Conservation (phyloP, 257 asterid species). For the Galeopsis tetrahit region DNA sequence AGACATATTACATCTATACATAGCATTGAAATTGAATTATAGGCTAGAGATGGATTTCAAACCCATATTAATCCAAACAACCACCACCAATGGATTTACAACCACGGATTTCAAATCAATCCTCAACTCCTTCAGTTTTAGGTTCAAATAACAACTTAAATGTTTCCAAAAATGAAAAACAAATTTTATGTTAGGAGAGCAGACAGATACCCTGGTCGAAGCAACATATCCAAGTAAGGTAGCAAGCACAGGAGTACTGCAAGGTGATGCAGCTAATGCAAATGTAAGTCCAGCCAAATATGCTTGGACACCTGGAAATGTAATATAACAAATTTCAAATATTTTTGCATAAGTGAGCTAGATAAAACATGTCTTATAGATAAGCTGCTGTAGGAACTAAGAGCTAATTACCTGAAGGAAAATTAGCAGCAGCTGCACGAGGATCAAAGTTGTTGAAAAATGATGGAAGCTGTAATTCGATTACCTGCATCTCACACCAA, state of each 20-base stretch:
- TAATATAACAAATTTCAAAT: conserved; percentile 14
- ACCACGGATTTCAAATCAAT: not conserved
- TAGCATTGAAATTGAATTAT: not conserved
- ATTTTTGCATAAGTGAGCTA: conserved; percentile 3
- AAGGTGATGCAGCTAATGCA: conserved; percentile 98
- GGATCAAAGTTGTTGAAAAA: conserved; percentile 91
- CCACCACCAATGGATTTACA: not conserved
- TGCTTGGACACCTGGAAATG: conserved; percentile 79
- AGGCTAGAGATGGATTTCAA: not conserved
- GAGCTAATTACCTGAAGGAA: conserved; percentile 73
- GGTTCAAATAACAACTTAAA: not conserved
- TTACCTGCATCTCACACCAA: conserved; percentile 56
- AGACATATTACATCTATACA: not conserved
- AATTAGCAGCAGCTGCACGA: conserved; percentile 84
- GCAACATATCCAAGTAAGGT: conserved; percentile 94
- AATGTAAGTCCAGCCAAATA: conserved; percentile 96
- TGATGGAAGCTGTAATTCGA: conserved; percentile 91
- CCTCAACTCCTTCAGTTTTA: not conserved
- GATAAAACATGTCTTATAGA: not conserved
- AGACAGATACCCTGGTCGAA: conserved; percentile 69
- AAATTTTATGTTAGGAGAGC: not conserved
- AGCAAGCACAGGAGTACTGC: conserved; percentile 75
- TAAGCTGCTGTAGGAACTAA: conserved; percentile 15
- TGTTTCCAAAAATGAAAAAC: not conserved
- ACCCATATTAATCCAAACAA: not conserved